Evolutionary conservation across 306 rosid species (phyloP).

Genomic region (Potentilla sterilis): DNA sequence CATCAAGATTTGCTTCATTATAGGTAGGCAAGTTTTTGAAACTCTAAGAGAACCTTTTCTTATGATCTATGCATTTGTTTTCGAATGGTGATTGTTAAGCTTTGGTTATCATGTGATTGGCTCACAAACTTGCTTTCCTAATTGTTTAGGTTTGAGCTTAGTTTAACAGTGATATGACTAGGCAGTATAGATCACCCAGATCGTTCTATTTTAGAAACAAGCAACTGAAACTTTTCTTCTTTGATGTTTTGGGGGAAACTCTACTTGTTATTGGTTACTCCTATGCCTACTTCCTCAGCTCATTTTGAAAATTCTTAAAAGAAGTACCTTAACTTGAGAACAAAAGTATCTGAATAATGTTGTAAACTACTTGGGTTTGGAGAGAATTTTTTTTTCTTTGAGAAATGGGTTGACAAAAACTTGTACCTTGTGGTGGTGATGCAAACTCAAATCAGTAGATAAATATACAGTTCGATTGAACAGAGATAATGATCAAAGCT

Average conservation of each 20-base stretch:
- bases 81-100: not conserved
- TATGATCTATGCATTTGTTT: not conserved
- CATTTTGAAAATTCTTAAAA: not conserved
- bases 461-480: not conserved
- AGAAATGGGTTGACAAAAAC: no score
- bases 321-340: not conserved
- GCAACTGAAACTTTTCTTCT: not conserved
- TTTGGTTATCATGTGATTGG: not conserved
- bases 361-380: not conserved
- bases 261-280: not conserved
- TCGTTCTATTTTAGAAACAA: not conserved
- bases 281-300: not conserved
- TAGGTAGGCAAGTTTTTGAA: slow-evolving; percentile 46
- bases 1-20: slow-evolving; percentile 69
- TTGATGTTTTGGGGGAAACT: not conserved
- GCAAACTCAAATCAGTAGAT: not conserved
- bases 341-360: not conserved
- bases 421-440: not conserved
- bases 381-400: no score
- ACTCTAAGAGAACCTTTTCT: not conserved
- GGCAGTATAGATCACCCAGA: not conserved
- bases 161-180: not conserved
- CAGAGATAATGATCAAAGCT: not conserved
- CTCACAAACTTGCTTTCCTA: not conserved
- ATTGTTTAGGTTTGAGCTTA: not conserved